Conservation (phyloP, 2,329 filamentous ascomycete species). For the Sphaceloma murrayae region DNA sequence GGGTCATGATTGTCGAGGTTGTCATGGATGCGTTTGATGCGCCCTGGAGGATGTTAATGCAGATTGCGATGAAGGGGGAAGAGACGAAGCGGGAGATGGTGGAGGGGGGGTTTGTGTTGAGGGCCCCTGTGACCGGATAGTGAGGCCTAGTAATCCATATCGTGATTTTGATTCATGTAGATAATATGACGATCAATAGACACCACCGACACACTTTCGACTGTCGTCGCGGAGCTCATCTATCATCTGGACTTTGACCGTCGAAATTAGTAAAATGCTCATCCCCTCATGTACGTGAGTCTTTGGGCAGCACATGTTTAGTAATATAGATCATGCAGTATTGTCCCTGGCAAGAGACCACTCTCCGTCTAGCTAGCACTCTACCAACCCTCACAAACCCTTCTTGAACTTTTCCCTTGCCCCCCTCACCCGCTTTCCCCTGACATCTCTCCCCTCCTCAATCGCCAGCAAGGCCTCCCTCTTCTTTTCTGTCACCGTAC, state of each 20-base stretch:
- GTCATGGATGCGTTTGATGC: conserved; percentile 35
- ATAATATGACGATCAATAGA: too few species aligned
- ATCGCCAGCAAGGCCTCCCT: conserved; percentile 82
- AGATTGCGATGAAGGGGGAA: conserved; percentile 30
- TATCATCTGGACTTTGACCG: too few species aligned
- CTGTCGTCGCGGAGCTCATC: too few species aligned
- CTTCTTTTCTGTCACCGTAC: conserved; percentile 91
- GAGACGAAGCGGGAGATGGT: conserved; percentile 30
- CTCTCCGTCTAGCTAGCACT: too few species aligned
- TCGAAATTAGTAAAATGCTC: too few species aligned
- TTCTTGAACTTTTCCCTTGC: conserved; percentile 23
- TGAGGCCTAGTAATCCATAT: not conserved
- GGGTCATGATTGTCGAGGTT: conserved; percentile 35
- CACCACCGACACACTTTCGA: too few species aligned
- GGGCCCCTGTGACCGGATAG: conserved; percentile 17
- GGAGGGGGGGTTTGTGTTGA: conserved; percentile 31
- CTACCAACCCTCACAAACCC: too few species aligned
- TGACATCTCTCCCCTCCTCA: conserved; percentile 82
- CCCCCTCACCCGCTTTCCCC: conserved; percentile 59
- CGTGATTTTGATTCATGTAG: too few species aligned
- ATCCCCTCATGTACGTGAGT: too few species aligned
- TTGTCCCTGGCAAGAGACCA: too few species aligned
- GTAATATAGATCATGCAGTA: too few species aligned
- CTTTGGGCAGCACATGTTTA: too few species aligned
- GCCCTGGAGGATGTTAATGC: conserved; percentile 29